Conservation (phyloP, 805 yeast species). For the Lipomyces spencermartinsiae region DNA sequence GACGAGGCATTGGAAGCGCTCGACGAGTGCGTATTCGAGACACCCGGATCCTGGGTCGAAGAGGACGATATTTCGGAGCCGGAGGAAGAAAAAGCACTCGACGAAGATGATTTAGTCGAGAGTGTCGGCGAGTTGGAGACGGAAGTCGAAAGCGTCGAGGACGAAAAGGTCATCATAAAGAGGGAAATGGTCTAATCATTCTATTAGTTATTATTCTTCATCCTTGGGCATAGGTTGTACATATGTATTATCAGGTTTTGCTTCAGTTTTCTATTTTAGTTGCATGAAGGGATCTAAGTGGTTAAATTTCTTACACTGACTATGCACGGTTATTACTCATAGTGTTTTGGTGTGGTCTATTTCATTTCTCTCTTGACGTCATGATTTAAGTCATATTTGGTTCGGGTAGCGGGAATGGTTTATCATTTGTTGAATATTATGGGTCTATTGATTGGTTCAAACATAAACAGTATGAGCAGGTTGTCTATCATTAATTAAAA, state of each 20-base stretch:
- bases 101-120: conserved; percentile 9
- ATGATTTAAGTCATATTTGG: background rate
- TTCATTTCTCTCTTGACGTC: background rate
- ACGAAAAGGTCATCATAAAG: background rate
- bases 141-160: conserved; percentile 8
- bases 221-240: background rate
- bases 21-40: conserved; percentile 45
- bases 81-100: background rate
- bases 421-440: too few relatives aligned
- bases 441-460: too few relatives aligned
- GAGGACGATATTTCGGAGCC: conserved; percentile 24
- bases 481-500: too few relatives aligned
- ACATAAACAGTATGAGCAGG: too few relatives aligned
- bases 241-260: background rate
- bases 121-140: background rate
- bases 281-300: background rate
- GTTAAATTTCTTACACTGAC: background rate
- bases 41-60: conserved; percentile 31
- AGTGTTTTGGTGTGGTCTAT: background rate
- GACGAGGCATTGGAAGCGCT: conserved; percentile 62
- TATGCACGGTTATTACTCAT: background rate
- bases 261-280: background rate
- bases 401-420: too few relatives aligned
- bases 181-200: background rate
- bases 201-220: background rate